Conservation (phyloP, 2,329 filamentous ascomycete genomes). For the Ceratocystis albifundus region DNA sequence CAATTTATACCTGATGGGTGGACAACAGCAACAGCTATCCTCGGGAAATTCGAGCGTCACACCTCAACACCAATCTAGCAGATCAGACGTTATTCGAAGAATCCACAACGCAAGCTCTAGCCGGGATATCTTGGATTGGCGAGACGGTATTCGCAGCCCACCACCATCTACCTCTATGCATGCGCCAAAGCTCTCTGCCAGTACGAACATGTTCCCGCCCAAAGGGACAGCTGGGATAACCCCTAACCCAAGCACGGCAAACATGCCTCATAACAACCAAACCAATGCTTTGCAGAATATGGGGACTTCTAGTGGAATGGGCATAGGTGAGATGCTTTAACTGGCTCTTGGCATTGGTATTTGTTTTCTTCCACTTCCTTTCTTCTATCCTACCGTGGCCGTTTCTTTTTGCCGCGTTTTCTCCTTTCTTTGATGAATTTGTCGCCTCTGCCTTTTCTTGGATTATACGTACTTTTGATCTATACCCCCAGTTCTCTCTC, state of each 20-base stretch:
- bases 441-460: not conserved
- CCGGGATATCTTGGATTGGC: slow-evolving; percentile 16
- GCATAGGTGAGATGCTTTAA: slow-evolving; percentile 16
- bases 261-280: not conserved
- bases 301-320: not conserved
- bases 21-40: not conserved
- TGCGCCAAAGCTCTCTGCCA: slow-evolving; percentile 33
- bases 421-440: not conserved
- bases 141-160: slow-evolving; percentile 16
- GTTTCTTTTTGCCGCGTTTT: not conserved
- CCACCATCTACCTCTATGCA: slow-evolving; percentile 25
- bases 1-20: not conserved
- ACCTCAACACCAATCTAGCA: not conserved
- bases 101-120: slow-evolving; percentile 14
- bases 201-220: slow-evolving; percentile 29
- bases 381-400: not conserved
- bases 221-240: slow-evolving; percentile 22
- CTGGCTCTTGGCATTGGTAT: not conserved
- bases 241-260: not conserved
- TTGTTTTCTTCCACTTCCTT: not conserved
- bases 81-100: not conserved
- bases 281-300: not conserved
- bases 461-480: not conserved
- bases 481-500: slow-evolving; percentile 1
- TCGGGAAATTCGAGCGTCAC: not conserved